Evolutionary conservation across 257 asterid species (phyloP).

Genomic region (Mentha longifolia): DNA sequence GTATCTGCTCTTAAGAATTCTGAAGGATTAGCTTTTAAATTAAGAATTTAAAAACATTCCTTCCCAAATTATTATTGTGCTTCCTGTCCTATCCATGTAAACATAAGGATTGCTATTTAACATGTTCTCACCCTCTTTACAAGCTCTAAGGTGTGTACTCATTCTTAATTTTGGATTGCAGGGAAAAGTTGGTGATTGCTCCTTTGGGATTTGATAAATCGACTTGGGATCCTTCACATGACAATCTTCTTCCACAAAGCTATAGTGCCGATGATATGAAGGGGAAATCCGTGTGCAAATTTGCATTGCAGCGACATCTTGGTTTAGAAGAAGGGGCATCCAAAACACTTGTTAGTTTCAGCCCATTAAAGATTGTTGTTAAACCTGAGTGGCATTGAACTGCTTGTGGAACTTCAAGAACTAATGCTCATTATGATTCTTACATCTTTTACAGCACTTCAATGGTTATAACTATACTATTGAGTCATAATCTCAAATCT

Average conservation of each 20-base stretch:
- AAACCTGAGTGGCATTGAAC: conserved; percentile 10
- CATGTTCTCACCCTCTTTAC: conserved; percentile 5
- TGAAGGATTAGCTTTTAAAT: not conserved
- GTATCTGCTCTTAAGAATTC: conserved; percentile 34
- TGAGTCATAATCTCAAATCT: conserved; percentile 10
- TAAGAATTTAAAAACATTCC: no score
- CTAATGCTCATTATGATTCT: conserved; percentile 11
- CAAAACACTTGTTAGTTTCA: conserved; percentile 58
- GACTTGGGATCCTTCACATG: conserved; percentile 78
- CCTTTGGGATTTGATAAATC: conserved; percentile 69
- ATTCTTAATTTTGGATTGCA: conserved; percentile 38
- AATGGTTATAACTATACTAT: not conserved
- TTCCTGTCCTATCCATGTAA: conserved; percentile 9
- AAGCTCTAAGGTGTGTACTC: no score
- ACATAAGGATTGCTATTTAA: not conserved
- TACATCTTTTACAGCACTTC: not conserved
- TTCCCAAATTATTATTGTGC: not conserved
- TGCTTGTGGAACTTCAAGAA: conserved; percentile 5
- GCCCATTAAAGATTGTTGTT: conserved; percentile 10
- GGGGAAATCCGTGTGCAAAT: conserved; percentile 73
- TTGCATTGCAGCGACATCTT: conserved; percentile 57
- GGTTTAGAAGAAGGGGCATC: conserved; percentile 54
- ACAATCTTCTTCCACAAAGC: conserved; percentile 60
- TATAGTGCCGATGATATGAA: conserved; percentile 61
- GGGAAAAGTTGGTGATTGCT: conserved; percentile 71